phyloP scores from a whole-genome alignment of 129 eudicot species.

The Solidago caesia region DNA sequence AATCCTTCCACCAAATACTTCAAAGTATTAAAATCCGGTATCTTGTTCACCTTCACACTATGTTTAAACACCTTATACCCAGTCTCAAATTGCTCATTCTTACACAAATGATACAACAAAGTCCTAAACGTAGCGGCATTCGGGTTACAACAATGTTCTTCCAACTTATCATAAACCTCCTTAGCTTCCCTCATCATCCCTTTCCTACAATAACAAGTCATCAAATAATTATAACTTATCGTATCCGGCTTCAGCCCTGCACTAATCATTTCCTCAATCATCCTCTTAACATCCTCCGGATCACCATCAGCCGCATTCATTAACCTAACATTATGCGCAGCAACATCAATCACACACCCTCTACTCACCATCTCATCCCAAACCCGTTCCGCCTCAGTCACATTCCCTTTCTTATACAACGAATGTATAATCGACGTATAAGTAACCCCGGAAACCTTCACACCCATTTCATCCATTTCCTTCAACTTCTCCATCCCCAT shows the following conservation, averaged over 20 bases:
- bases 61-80: slow-evolving; percentile 78
- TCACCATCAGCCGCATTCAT: slow-evolving; percentile 51
- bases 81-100: slow-evolving; percentile 57
- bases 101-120: slow-evolving; percentile 61
- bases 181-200: slow-evolving; percentile 82
- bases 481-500: slow-evolving; percentile 51
- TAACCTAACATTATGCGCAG: slow-evolving; percentile 62
- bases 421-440: slow-evolving; percentile 65
- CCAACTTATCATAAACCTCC: slow-evolving; percentile 60
- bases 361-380: slow-evolving; percentile 76
- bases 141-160: slow-evolving; percentile 49
- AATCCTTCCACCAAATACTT: slow-evolving; percentile 72
- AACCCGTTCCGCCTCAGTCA: slow-evolving; percentile 55
- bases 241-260: slow-evolving; percentile 62
- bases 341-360: slow-evolving; percentile 62
- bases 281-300: slow-evolving; percentile 48
- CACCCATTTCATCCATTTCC: slow-evolving; percentile 65
- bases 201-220: slow-evolving; percentile 68
- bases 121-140: slow-evolving; percentile 86
- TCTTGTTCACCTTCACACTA: slow-evolving; percentile 71
- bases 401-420: slow-evolving; percentile 59
- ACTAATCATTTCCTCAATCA: slow-evolving; percentile 71
- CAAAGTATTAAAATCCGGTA: slow-evolving; percentile 74
- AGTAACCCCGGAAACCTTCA: slow-evolving; percentile 42
- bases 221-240: slow-evolving; percentile 67